phyloP scores from a whole-genome alignment of 2,329 filamentous ascomycete species.

The Neopestalotiopsis sp. region DNA sequence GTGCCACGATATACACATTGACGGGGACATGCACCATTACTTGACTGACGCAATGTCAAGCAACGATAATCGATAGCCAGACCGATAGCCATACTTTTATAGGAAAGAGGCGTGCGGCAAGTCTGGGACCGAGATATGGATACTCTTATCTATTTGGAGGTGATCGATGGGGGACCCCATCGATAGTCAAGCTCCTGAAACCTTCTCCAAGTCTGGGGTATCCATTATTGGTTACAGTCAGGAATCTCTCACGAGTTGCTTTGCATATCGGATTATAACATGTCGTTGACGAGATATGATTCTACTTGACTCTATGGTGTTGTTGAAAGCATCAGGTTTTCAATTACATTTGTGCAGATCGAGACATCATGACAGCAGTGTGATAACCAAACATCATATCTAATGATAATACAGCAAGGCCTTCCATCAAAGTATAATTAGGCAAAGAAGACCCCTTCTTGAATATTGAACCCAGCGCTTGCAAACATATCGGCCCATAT shows the following conservation, averaged over 20 bases:
- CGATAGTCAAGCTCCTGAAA: background rate
- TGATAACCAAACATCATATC: too few relatives aligned
- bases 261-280: background rate
- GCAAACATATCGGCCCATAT: conserved; percentile 13
- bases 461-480: background rate
- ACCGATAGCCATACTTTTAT: background rate
- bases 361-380: too few relatives aligned
- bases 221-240: background rate
- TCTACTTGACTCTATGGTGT: background rate
- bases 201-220: background rate
- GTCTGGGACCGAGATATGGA: background rate
- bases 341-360: too few relatives aligned
- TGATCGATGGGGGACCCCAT: background rate
- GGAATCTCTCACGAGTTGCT: too few relatives aligned
- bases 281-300: background rate
- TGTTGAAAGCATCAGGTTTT: too few relatives aligned
- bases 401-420: background rate
- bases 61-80: background rate
- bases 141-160: background rate
- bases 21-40: background rate
- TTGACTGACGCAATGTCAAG: background rate
- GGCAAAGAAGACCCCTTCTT: conserved; percentile 5
- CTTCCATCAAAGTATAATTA: background rate
- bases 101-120: background rate
- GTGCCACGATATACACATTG: background rate